Evolutionary conservation across 495 filamentous ascomycete species (phyloP), one percentile per base, ranked within the genome.

Genomic region (Aspergillus egyptiacus): DNA sequence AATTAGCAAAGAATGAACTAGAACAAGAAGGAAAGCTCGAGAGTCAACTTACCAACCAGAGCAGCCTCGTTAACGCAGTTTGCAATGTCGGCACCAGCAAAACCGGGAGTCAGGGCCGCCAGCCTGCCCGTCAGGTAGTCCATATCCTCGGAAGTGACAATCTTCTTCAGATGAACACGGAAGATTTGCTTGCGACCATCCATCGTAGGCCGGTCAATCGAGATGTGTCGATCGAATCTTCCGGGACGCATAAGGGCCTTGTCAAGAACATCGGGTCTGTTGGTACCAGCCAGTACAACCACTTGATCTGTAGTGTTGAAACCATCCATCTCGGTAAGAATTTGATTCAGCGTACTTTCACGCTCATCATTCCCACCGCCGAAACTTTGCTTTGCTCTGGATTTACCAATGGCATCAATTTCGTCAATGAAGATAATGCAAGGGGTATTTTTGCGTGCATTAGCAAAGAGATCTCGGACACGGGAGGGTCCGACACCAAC

Each of bases 391-490:
- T 89, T 88, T 1, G 84, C 73, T 68, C 93, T 81, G 28, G 90
- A 83, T 65, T 89, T 90, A 62, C 93, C 93, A 60, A 98, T 95
- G 27, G 93, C 93, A 70, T 98, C 93, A 51, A 98, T 98, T 70
- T 98, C 93, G 62, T 98, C 93, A 57, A 98, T 96, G 74, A 98
- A 98, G 65, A 98, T 93, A 66, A 98, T 98, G 70, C 93, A 98
- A 2, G 93, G 93, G 3, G 94, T 85, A 67, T 90, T 93, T 73
- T 96, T 96, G 32, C 94, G 79, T 9, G 93, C 93, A 55, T 87
- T 96, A 36, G 88, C 84, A 57, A 98, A 98, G 30, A 98, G 77
- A 67, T 98, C 93, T 61, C 93, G 81, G 33, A 98, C 93, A 61
- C 93, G 81, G 8, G 89, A 96, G 27, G 93, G 86, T 70, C 93